Evolutionary conservation across 129 eudicot genomes (phyloP), one percentile per base, ranked within the genome.

Genomic region (Saposhnikovia divaricata): DNA sequence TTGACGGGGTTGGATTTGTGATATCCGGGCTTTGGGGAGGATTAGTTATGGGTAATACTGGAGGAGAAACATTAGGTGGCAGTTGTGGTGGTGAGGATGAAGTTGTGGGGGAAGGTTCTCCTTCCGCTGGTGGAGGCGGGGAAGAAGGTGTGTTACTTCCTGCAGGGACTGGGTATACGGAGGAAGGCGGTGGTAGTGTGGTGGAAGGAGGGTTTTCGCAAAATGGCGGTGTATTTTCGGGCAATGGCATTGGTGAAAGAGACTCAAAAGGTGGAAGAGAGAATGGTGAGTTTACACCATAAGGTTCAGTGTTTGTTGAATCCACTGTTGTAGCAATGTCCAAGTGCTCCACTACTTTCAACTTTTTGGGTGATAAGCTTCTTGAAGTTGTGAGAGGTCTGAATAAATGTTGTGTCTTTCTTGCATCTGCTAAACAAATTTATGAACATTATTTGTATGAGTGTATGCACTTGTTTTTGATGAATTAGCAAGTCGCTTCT

Each of bases 181-280:
- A 21, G 38, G 77, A 21, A 23, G 77, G 77, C 1, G 77, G 77
- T 13, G 72, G 42, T 66, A 27, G 39, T 28, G 42, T 27, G 72
- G 83, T 66, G 72, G 83, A 84, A 9, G 92, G 97, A 9, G 98
- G 97, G 46, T 82, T 37, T 7, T 78, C 73, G 74, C 98, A 93
- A 82, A 75, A 82, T 57, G 91, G 94, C 72, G 91, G 88, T 78
- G 82, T 42, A 37, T 78, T 80, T 16, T 91, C 87, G 3, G 96
- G 89, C 78, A 86, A 82, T 74, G 90, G 81, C 39, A 84, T 57
- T 38, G 98, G 98, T 34, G 96, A 43, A 44, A 93, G 89, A 25
- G 97, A 89, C 23, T 91, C 93, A 77, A 82, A 88, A n/a, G 97
- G 93, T 48, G 96, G 89, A 80, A 92, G 76, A 40, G 87, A 83